Percentiles rank a stretch among this genome's conserved stretches.
Evolutionary conservation across 306 rosid species (phyloP).

Genomic region (Medicago truncatula): MtrunA17r5.0-ANR NC_053047.1:10774001-10774500

Average conservation of each 20-base stretch:
- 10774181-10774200: background rate
- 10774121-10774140: background rate
- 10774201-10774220: background rate
- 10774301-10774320: slow-evolving; percentile 43
- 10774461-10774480: background rate
- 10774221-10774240: background rate
- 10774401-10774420: slow-evolving; percentile 30
- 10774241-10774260: slow-evolving; percentile 39
- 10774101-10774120: too few species aligned
- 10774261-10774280: slow-evolving; percentile 48
- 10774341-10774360: slow-evolving; percentile 35
- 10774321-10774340: slow-evolving; percentile 44
- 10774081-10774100: too few species aligned
- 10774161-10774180: background rate
- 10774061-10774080: background rate
- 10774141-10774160: background rate
- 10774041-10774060: background rate
- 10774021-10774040: background rate
- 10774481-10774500: too few species aligned
- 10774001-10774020: too few species aligned
- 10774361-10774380: slow-evolving; percentile 44
- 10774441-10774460: background rate
- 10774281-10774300: slow-evolving; percentile 47
- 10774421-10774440: background rate
- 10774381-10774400: slow-evolving; percentile 43